Evolutionary conservation across 1,284 basidiomycete species (phyloP).

Genomic region (Naganishia sp.): DNA sequence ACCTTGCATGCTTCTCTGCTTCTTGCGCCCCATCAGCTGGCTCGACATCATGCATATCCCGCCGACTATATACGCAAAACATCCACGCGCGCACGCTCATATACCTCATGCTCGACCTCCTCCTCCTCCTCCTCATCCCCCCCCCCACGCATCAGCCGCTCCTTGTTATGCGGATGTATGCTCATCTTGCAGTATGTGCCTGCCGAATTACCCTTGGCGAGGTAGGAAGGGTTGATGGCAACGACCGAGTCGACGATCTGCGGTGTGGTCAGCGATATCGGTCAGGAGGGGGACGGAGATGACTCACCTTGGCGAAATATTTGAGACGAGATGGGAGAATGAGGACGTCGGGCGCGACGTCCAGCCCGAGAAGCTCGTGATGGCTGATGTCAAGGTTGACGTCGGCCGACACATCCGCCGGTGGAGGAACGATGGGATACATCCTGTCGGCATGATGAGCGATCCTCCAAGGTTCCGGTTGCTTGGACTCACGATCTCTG

Average conservation of each 20-base stretch:
- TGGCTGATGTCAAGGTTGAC: slow-evolving; percentile 87
- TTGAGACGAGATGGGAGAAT: slow-evolving; percentile 81
- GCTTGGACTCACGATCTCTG: slow-evolving; percentile 70
- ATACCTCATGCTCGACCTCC: slow-evolving; percentile 46
- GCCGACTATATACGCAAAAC: slow-evolving; percentile 47
- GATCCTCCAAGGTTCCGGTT: background rate
- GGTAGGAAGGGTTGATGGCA: slow-evolving; percentile 52
- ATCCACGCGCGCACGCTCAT: slow-evolving; percentile 51
- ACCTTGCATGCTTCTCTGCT: no score
- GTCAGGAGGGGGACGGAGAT: background rate
- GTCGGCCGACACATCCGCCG: slow-evolving; percentile 69
- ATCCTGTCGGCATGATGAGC: slow-evolving; percentile 48
- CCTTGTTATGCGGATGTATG: slow-evolving; percentile 45
- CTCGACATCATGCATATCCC: no score
- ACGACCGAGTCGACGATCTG: slow-evolving; percentile 54
- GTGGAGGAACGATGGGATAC: slow-evolving; percentile 91
- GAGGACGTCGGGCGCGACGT: slow-evolving; percentile 71
- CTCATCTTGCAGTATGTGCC: slow-evolving; percentile 54
- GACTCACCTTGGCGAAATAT: slow-evolving; percentile 74
- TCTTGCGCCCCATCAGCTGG: no score
- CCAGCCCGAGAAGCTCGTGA: slow-evolving; percentile 53
- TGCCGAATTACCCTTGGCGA: slow-evolving; percentile 45
- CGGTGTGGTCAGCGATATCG: background rate
- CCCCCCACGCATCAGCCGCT: slow-evolving; percentile 38
- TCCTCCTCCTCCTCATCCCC: slow-evolving; percentile 37